Conservation (phyloP, 2,329 filamentous ascomycete genomes). For the Pseudocercospora musae region DNA sequence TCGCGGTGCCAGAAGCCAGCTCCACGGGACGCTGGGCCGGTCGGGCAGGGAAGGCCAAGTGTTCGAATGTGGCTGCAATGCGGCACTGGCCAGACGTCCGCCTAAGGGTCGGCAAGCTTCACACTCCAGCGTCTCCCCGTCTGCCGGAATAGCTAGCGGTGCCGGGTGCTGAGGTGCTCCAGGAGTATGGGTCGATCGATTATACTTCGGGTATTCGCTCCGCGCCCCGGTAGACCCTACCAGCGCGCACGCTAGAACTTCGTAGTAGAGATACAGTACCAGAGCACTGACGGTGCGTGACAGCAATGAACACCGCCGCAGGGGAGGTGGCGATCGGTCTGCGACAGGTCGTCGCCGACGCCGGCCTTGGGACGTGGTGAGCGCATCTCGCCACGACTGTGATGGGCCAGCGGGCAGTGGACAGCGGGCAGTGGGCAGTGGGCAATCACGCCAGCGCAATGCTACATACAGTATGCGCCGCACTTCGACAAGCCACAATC, state of each 20-base stretch:
- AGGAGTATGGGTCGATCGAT: conserved; percentile 4
- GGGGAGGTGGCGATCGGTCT: not conserved
- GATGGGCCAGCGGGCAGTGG: too few relatives aligned
- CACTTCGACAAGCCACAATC: conserved; percentile 1
- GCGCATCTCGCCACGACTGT: not conserved
- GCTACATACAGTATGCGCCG: too few relatives aligned
- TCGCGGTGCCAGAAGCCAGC: conserved; percentile 3
- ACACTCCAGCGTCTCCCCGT: not conserved
- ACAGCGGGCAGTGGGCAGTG: too few relatives aligned
- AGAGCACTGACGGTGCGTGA: not conserved
- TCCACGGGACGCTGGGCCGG: conserved; percentile 3
- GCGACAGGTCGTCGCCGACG: not conserved
- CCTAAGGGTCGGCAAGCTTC: conserved; percentile 1
- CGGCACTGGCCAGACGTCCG: conserved; percentile 3
- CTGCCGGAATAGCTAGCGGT: conserved; percentile 1
- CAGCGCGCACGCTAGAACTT: not conserved
- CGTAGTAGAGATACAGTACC: not conserved
- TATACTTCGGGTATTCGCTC: not conserved
- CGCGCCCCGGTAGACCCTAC: conserved; percentile 3
- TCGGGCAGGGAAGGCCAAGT: not conserved
- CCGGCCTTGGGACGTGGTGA: not conserved
- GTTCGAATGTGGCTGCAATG: too few relatives aligned
- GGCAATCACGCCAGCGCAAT: too few relatives aligned
- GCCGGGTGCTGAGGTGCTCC: not conserved
- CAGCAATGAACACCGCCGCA: not conserved